phyloP scores from a whole-genome alignment of 352 stramenopile genomes.

The Globisporangium lucens region DNA sequence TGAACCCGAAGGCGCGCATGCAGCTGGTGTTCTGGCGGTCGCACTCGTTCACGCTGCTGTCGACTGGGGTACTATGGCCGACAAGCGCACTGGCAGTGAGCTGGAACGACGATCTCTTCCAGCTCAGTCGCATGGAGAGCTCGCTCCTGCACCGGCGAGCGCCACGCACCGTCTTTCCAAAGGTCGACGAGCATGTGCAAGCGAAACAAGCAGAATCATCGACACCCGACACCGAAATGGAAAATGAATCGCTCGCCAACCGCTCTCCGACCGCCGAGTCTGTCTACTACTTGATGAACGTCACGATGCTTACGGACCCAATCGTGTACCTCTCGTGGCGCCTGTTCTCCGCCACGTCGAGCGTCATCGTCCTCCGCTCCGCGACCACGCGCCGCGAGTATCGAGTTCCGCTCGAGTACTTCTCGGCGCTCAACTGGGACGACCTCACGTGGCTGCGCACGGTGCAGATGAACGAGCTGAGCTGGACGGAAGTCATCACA shows the following conservation, averaged over 20 bases:
- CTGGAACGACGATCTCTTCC: conserved; percentile 15
- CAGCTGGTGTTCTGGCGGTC: conserved; percentile 13
- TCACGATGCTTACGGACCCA: conserved; percentile 28
- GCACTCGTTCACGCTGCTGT: conserved; percentile 8
- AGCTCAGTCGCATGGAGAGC: neutral
- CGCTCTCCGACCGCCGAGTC: neutral
- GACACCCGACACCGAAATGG: too few species aligned
- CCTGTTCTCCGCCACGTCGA: neutral
- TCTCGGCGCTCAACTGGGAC: neutral
- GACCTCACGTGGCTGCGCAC: neutral
- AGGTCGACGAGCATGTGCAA: too few species aligned
- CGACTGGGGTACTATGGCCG: neutral
- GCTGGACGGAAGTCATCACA: conserved; percentile 8
- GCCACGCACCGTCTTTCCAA: too few species aligned
- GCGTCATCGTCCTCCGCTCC: neutral
- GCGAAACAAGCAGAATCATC: too few species aligned
- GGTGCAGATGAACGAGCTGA: neutral
- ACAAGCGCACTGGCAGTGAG: conserved; percentile 7
- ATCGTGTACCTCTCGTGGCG: conserved; percentile 4
- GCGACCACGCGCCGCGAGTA: neutral
- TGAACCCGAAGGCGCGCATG: neutral
- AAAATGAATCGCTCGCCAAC: conserved; percentile 7
- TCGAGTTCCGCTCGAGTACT: neutral
- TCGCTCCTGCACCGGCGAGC: neutral
- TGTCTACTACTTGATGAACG: conserved; percentile 26